Evolutionary conservation across 176 grass and related monocot genomes (phyloP), one percentile per base, ranked within the genome.

Genomic region (Aegilops tauschii): DNA sequence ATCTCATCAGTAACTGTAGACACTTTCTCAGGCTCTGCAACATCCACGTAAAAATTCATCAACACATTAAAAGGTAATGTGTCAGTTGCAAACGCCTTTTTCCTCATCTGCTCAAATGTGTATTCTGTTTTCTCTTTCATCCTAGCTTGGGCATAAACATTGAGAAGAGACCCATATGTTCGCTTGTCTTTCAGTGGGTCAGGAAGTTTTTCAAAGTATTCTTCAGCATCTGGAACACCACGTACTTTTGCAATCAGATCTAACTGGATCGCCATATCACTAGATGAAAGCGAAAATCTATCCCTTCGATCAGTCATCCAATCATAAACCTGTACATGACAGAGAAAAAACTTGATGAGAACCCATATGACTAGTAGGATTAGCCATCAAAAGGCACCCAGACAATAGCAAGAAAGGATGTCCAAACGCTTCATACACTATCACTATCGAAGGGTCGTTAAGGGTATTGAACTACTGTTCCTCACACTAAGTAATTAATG

Each of bases 21-120:
- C 16, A 84, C 86, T 61, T 93, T 81, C 16, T 87, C 86, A 88
- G 89, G 82, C 69, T 98, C 96, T 45, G 80, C 90, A 79, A 66
- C 20, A 85, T 98, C 89, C 31, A 95, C 88, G 49, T 98, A 92
- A 71, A 98, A 93, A 50, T 95, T 94, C 93, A 98, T 94, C 85
- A 94, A 80, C 78, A 96, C 92, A 88, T 98, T 96, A 84, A 90
- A 98, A n/a, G 90, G 83, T 87, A 94, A 81, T 62, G 93, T 83
- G 71, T 98, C 96, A 35, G 74, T 86, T 52, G 83, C 76, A 61
- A 94, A 95, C 20, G 86, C 90, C 11, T 90, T 98, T 89, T 73
- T 82, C 82, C 82, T 90, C 93, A 96, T 95, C 30, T 83, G 49
- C 34, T 90, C 88, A 87, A 98, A 87, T 17, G 82, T 89, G 20